Evolutionary conservation across 2,329 filamentous ascomycete species (phyloP).

Genomic region (Aspergillus puulaauensis): DNA sequence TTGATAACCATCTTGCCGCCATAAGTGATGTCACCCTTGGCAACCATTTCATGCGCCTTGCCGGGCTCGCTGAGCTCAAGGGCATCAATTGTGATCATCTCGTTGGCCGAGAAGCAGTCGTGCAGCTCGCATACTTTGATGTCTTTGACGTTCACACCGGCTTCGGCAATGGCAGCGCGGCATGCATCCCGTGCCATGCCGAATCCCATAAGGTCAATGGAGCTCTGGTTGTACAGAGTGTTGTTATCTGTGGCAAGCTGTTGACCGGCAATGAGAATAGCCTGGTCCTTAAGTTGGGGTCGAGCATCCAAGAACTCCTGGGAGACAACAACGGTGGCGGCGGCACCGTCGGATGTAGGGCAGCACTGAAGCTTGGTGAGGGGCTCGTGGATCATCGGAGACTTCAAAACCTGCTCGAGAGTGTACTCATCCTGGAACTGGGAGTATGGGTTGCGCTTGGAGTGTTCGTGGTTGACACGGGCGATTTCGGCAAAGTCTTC

Average conservation of each 20-base stretch:
- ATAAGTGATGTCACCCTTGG: conserved; percentile 86
- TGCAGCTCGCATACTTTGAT: conserved; percentile 88
- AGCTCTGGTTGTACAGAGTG: conserved; percentile 71
- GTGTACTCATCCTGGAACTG: conserved; percentile 94
- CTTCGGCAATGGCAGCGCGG: conserved; percentile 68
- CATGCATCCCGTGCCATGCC: conserved; percentile 77
- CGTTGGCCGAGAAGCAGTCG: conserved; percentile 95
- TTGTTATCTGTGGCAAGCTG: conserved; percentile 81
- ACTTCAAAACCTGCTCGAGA: conserved; percentile 73
- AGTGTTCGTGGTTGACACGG: conserved; percentile 89
- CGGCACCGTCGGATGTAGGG: conserved; percentile 89
- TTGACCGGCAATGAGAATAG: conserved; percentile 87
- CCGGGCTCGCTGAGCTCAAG: conserved; percentile 75
- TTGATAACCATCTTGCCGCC: conserved; percentile 81
- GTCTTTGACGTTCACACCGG: conserved; percentile 63
- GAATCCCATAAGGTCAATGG: conserved; percentile 88
- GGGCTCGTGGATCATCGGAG: conserved; percentile 77
- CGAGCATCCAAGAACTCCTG: conserved; percentile 83
- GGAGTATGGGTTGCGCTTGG: conserved; percentile 91
- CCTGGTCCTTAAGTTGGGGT: conserved; percentile 77
- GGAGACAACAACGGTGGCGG: conserved; percentile 84
- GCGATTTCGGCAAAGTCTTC: conserved; percentile 95
- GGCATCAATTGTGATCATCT: conserved; percentile 87
- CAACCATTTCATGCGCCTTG: conserved; percentile 88
- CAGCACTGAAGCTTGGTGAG: conserved; percentile 99